Conservation (phyloP, 495 filamentous ascomycete species). For the Cercophora samala region DNA sequence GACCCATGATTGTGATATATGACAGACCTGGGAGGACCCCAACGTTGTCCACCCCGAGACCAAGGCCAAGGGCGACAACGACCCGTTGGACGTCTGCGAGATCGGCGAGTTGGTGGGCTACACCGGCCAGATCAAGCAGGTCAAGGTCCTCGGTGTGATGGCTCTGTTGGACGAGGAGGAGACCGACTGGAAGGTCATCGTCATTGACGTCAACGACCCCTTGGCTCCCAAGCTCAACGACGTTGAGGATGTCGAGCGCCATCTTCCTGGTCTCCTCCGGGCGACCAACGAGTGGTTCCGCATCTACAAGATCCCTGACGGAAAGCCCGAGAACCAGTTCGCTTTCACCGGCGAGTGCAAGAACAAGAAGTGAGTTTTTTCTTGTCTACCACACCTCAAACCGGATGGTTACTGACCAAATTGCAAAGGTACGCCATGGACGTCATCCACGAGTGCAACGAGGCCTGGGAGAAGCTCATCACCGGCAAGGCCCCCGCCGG, state of each 20-base stretch:
- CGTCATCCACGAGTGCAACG: conserved; percentile 89
- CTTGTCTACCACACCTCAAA: too few species aligned
- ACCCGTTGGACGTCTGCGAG: conserved; percentile 98
- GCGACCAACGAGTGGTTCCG: conserved; percentile 99
- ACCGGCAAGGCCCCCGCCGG: conserved; percentile 76
- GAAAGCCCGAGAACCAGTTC: conserved; percentile 99
- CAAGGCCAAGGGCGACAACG: conserved; percentile 99
- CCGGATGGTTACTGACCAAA: too few species aligned
- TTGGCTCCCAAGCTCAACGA: conserved; percentile 95
- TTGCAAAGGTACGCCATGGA: conserved; percentile 83
- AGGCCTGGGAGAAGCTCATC: conserved; percentile 96
- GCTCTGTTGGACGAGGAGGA: conserved; percentile 98
- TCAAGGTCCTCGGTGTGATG: conserved; percentile 99
- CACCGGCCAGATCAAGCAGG: conserved; percentile 95
- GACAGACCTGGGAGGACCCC: conserved; percentile 95
- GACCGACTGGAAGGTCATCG: conserved; percentile 99
- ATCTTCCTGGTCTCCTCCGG: conserved; percentile 91
- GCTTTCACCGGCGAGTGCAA: conserved; percentile 99
- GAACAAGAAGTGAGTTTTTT: conserved; percentile 78
- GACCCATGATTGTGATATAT: conserved; percentile 39
- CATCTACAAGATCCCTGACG: conserved; percentile 99
- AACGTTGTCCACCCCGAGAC: conserved; percentile 94
- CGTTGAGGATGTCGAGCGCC: conserved; percentile 98
- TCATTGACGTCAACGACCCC: conserved; percentile 97
- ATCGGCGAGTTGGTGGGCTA: conserved; percentile 97